Conservation (phyloP, 2,329 filamentous ascomycete genomes). For the Periconia macrospinosa region DNA sequence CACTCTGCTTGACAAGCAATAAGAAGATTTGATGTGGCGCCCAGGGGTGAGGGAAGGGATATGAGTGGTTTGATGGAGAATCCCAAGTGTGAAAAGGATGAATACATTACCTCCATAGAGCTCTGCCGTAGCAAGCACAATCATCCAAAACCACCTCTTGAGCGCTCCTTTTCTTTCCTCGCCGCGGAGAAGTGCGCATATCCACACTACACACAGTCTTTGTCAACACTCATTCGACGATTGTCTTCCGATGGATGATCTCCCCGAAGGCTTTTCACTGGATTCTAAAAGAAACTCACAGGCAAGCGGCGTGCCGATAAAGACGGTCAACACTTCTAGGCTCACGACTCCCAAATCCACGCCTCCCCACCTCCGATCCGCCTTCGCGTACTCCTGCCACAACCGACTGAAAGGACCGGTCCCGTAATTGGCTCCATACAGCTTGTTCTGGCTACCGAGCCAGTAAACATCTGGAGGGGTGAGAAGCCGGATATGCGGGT, state of each 20-base stretch:
- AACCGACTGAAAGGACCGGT: conserved; percentile 55
- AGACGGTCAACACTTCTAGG: conserved; percentile 64
- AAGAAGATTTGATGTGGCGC: background rate
- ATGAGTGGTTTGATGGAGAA: background rate
- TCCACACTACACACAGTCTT: conserved; percentile 42
- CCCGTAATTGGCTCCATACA: conserved; percentile 64
- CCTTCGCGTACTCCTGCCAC: conserved; percentile 69
- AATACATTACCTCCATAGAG: conserved; percentile 58
- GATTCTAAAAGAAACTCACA: conserved; percentile 5
- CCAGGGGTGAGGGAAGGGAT: background rate
- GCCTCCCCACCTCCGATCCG: conserved; percentile 63
- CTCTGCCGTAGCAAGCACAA: conserved; percentile 63
- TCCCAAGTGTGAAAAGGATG: background rate
- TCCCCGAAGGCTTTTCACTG: background rate
- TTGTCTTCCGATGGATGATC: background rate
- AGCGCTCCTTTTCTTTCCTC: conserved; percentile 41
- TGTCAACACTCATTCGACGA: conserved; percentile 1
- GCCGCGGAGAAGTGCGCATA: conserved; percentile 56
- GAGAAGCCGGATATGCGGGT: conserved; percentile 40
- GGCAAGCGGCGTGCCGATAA: conserved; percentile 61
- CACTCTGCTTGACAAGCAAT: conserved; percentile 1
- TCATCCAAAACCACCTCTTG: conserved; percentile 57
- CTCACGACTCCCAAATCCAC: conserved; percentile 62
- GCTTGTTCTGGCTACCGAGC: conserved; percentile 54
- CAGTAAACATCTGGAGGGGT: conserved; percentile 56